Conservation (phyloP, 2,329 filamentous ascomycete species). For the Talaromyces marneffei region DNA sequence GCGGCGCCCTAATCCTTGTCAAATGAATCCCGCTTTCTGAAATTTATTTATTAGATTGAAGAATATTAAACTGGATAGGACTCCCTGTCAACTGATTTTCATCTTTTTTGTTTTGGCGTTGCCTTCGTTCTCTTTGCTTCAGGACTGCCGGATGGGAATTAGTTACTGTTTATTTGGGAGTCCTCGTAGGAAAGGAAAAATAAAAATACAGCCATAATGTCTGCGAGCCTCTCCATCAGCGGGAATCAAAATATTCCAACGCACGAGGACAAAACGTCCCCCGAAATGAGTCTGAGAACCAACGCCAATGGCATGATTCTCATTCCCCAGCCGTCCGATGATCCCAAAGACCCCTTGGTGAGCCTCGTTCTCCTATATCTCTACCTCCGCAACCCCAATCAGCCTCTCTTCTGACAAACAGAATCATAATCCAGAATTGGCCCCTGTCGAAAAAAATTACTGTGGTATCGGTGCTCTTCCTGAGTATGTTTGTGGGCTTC, state of each 20-base stretch:
- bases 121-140: not conserved
- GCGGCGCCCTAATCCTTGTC: not conserved
- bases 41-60: not conserved
- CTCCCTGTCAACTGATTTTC: not conserved
- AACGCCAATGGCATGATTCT: constrained; percentile 1
- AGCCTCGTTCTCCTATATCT: not conserved
- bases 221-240: not conserved
- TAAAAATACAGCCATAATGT: not conserved
- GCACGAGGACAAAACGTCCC: not conserved
- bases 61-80: not conserved
- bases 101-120: not conserved
- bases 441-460: not conserved
- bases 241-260: not conserved
- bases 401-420: not conserved
- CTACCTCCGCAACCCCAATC: not conserved
- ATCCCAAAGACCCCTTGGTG: not conserved
- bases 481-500: not conserved
- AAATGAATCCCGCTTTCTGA: not conserved
- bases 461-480: not conserved
- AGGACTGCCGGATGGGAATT: not conserved
- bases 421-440: not conserved
- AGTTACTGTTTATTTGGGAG: not conserved
- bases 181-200: not conserved
- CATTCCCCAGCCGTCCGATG: not conserved
- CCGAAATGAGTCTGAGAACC: not conserved